Base-by-base conservation (phyloP, 139 green algal species). In the Gonium pectorale region DNA sequence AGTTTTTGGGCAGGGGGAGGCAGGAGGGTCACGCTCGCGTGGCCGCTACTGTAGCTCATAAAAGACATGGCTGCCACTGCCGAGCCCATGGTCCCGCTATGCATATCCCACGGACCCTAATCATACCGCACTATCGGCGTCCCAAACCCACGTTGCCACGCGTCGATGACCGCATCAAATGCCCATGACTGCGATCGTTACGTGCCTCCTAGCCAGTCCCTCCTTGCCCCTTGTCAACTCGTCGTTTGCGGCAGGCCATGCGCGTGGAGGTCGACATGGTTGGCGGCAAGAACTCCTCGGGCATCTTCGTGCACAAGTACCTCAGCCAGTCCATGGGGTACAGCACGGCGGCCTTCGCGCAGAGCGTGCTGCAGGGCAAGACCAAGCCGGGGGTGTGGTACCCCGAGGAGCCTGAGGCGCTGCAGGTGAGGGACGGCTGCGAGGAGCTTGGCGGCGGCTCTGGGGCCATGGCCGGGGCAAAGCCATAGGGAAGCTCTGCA, bases 371-470 rank as follows among this genome's bases (percentile, higher is more conserved):
- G 37, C 86, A 84, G 29, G 96, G 96, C 24, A 84, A 91, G 24
- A 97, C 95, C 17, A 49, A 95, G 83, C 94, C 97, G 17, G 97
- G 97, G 0, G 97, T 99, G 29, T 99, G 97, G 97, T 99, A 95
- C 80, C 97, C 97, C 9, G 97, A 99, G 81, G 94, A 99, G 90
- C 84, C 85, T 46, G 90, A 88, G 40, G 95, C 95, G 22, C 44
- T 97, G 44, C 44, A 81, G 87, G 82, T 88, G 63, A 38, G 87
- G 66, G 29, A n/a, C n/a, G n/a, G n/a, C n/a, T n/a, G n/a, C n/a
- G n/a, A n/a, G n/a, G n/a, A n/a, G n/a, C n/a, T n/a, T n/a, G n/a
- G n/a, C n/a, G n/a, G n/a, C n/a, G n/a, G n/a, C n/a, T n/a, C n/a
- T n/a, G n/a, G n/a, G n/a, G n/a, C n/a, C n/a, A n/a, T n/a, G n/a